Conservation (phyloP, 257 asterid species). For the Phtheirospermum japonicum region DNA sequence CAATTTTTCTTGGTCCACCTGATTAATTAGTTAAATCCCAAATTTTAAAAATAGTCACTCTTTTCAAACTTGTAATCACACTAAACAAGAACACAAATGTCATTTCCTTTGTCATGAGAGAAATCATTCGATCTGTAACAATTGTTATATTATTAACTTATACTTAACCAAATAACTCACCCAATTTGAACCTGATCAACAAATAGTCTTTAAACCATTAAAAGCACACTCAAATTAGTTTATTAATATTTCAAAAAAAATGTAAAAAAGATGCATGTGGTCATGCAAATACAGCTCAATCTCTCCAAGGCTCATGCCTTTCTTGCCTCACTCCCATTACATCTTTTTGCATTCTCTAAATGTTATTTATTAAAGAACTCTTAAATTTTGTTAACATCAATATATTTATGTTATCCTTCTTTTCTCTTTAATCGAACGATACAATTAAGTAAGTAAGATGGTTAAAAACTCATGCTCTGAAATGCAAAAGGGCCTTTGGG, state of each 20-base stretch:
- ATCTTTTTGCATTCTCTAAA: constrained; percentile 7
- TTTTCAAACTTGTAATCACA: too few species aligned
- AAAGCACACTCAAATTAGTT: not conserved
- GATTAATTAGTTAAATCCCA: too few species aligned
- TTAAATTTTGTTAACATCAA: constrained; percentile 14
- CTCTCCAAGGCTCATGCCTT: constrained; percentile 53
- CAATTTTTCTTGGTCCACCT: too few species aligned
- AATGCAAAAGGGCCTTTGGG: constrained; percentile 41
- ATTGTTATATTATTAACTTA: constrained; percentile 25
- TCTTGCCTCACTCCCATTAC: constrained; percentile 48
- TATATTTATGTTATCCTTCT: not conserved
- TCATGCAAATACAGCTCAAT: constrained; percentile 59
- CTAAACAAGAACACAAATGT: constrained; percentile 16
- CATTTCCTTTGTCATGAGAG: too few species aligned
- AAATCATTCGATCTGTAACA: constrained; percentile 28
- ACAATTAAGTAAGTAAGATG: constrained; percentile 44
- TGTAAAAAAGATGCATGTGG: constrained; percentile 43
- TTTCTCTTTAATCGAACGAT: constrained; percentile 7
- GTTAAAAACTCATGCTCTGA: constrained; percentile 48
- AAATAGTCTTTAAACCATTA: constrained; percentile 40
- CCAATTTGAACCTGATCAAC: constrained; percentile 62
- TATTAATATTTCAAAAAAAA: constrained; percentile 20
- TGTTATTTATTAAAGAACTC: constrained; percentile 32
- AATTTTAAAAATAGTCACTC: too few species aligned
- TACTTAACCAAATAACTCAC: constrained; percentile 70